Percentiles rank a stretch among this genome's conserved stretches.
Evolutionary conservation across 75 land plant genomes (phyloP).

Genomic region (Selaginella moellendorffii): DNA sequence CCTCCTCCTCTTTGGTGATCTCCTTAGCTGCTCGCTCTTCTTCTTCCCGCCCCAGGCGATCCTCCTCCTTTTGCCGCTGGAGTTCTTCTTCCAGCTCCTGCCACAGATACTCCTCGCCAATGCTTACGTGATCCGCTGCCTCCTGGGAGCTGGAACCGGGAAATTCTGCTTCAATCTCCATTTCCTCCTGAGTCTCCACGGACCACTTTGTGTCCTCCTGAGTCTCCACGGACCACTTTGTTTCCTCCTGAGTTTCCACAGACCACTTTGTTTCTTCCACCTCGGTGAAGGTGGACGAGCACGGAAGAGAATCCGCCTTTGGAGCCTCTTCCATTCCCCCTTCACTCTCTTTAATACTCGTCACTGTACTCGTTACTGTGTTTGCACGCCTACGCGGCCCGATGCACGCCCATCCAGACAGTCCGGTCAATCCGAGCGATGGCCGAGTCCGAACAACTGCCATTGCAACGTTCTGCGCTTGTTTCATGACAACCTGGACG

Average conservation of each 20-base stretch:
- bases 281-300: background rate
- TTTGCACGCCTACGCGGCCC: conserved; percentile 63
- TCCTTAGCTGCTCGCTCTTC: conserved; percentile 45
- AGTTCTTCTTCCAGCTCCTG: conserved; percentile 68
- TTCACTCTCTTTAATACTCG: too few species aligned
- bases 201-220: too few species aligned
- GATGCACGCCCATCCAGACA: conserved; percentile 81
- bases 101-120: conserved; percentile 55
- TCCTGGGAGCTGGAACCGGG: background rate
- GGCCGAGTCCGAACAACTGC: conserved; percentile 68
- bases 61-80: conserved; percentile 31
- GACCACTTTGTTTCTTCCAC: background rate
- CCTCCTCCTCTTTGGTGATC: conserved; percentile 49
- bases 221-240: too few species aligned
- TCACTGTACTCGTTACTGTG: too few species aligned
- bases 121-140: background rate
- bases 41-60: conserved; percentile 35
- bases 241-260: background rate
- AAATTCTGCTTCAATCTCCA: too few species aligned
- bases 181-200: too few species aligned
- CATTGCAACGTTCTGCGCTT: conserved; percentile 75
- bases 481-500: conserved; percentile 79
- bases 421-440: too few species aligned
- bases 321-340: background rate
- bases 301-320: background rate